These are phyloP conservation scores for Penicillium sp. DNA, from an alignment of 2,329 filamentous ascomycete genomes.

Conservation along the genomic window DNA sequence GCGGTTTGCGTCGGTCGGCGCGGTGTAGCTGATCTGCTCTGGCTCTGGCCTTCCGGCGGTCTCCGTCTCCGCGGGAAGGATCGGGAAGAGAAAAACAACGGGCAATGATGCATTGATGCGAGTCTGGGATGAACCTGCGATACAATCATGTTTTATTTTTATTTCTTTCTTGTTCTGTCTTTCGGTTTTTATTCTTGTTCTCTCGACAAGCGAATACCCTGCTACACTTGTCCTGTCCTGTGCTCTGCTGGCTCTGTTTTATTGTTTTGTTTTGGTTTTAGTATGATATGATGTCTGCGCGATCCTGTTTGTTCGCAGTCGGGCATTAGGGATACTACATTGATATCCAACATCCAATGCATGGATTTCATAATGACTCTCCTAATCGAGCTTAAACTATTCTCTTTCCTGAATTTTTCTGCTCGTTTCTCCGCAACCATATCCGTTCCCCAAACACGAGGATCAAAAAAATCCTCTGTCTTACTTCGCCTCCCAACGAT, in stretches of 20 bases:
- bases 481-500: neutral
- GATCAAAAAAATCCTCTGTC: neutral
- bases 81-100: neutral
- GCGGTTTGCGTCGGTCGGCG: conserved; percentile 2
- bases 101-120: neutral
- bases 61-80: conserved; percentile 4
- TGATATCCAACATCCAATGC: neutral
- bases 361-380: neutral
- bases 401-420: neutral
- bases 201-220: conserved; percentile 26
- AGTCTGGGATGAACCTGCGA: neutral
- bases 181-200: neutral
- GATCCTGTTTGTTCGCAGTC: neutral
- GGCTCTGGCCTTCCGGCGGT: conserved; percentile 1
- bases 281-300: neutral
- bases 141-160: neutral
- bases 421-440: too few relatives aligned
- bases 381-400: neutral
- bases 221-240: neutral
- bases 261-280: neutral
- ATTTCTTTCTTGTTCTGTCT: neutral
- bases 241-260: conserved; percentile 5
- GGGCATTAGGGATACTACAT: neutral
- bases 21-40: neutral
- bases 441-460: neutral